A percentile compares a stretch with the other conserved stretches of the same genome.
Evolutionary conservation across 495 filamentous ascomycete genomes (phyloP).

Genomic region (Chaetomium cochliodes): DNA sequence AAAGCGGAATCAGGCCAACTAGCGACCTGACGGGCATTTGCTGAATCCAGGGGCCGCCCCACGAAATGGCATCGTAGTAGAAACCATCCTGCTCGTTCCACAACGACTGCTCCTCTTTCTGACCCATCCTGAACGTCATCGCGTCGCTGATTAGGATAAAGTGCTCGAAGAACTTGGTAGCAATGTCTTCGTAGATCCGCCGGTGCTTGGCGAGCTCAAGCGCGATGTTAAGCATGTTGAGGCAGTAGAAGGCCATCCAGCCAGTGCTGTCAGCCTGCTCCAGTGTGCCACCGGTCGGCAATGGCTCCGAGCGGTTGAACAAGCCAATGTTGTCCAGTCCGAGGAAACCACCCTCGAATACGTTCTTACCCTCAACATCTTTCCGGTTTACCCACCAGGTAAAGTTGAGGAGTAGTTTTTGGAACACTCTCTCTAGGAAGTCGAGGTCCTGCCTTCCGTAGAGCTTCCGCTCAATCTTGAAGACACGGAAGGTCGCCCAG

Average conservation of each 20-base stretch:
- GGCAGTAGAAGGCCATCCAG: slow-evolving; percentile 97
- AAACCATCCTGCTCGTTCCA: slow-evolving; percentile 97
- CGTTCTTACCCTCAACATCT: slow-evolving; percentile 88
- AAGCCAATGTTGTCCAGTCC: slow-evolving; percentile 95
- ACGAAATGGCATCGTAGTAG: slow-evolving; percentile 98
- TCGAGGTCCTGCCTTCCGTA: slow-evolving; percentile 93
- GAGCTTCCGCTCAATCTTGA: slow-evolving; percentile 97
- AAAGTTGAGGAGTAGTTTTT: slow-evolving; percentile 93
- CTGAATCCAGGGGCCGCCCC: slow-evolving; percentile 87
- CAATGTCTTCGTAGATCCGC: slow-evolving; percentile 96
- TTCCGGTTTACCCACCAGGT: slow-evolving; percentile 99
- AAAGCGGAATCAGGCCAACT: slow-evolving; percentile 89
- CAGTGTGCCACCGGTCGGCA: slow-evolving; percentile 87
- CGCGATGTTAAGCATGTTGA: slow-evolving; percentile 95
- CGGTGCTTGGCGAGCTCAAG: slow-evolving; percentile 92
- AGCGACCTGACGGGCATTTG: slow-evolving; percentile 89
- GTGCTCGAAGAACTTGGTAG: slow-evolving; percentile 97
- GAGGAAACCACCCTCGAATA: slow-evolving; percentile 96
- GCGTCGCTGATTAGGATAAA: slow-evolving; percentile 97
- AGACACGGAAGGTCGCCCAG: slow-evolving; percentile 90
- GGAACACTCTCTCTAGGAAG: slow-evolving; percentile 94
- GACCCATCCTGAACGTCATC: slow-evolving; percentile 84
- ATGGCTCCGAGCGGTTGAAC: slow-evolving; percentile 96
- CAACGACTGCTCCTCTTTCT: slow-evolving; percentile 72
- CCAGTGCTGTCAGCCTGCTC: slow-evolving; percentile 97